Evolutionary conservation across 805 yeast species (phyloP).

Genomic region (Priceomyces melissophilus): DNA sequence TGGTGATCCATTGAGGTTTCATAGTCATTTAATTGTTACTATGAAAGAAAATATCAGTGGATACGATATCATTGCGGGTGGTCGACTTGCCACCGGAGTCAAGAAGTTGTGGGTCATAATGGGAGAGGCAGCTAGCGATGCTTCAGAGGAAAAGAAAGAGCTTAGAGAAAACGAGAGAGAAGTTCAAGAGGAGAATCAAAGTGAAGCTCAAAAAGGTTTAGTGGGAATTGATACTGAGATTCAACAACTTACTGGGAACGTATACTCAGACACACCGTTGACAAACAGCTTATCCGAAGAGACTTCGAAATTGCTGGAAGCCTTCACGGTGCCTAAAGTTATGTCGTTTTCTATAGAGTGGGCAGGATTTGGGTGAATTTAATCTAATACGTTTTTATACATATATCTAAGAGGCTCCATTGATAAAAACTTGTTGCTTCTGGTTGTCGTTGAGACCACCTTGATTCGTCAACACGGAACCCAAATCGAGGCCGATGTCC

Average conservation of each 20-base stretch:
- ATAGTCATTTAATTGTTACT: slow-evolving; percentile 77
- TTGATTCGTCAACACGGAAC: no score
- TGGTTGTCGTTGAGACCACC: no score
- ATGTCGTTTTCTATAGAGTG: slow-evolving; percentile 78
- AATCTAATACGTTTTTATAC: no score
- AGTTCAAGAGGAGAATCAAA: slow-evolving; percentile 4
- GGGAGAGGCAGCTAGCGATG: slow-evolving; percentile 22
- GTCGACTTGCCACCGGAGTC: slow-evolving; percentile 88
- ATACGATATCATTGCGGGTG: slow-evolving; percentile 69
- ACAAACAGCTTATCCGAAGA: neutral
- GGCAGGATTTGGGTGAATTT: slow-evolving; percentile 84
- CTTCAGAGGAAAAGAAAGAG: slow-evolving; percentile 6
- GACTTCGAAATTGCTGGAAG: neutral
- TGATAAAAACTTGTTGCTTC: no score
- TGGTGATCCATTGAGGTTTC: slow-evolving; percentile 89
- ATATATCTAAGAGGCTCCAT: no score
- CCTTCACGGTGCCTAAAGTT: slow-evolving; percentile 14
- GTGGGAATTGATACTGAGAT: neutral
- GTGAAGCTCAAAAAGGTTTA: neutral
- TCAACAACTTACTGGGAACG: no score
- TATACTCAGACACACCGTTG: no score
- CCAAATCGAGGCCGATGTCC: no score
- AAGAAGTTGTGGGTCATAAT: slow-evolving; percentile 76
- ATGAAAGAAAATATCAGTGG: slow-evolving; percentile 45
- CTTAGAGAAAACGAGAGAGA: slow-evolving; percentile 10